phyloP scores from a whole-genome alignment of 2,329 filamentous ascomycete species.

The Seiridium cupressi region DNA sequence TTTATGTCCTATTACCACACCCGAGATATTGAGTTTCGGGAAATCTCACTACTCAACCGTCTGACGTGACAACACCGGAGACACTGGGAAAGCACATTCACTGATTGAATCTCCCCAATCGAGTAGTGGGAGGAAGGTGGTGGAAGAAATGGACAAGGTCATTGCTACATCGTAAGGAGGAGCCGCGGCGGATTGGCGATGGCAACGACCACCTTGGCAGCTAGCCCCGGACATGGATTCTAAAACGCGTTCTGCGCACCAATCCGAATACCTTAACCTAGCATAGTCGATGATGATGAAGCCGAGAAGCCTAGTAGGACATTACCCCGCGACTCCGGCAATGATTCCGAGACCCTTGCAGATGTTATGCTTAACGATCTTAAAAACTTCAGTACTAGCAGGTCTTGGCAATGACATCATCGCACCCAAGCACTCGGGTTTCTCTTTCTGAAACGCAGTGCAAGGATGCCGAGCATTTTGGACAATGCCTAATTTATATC shows the following conservation, averaged over 20 bases:
- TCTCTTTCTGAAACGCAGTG: neutral
- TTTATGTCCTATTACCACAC: neutral
- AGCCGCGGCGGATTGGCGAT: neutral
- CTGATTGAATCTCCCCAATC: no score
- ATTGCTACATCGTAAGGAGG: neutral
- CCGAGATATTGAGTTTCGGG: no score
- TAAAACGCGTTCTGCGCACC: neutral
- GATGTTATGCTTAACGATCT: neutral
- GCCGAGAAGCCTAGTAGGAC: neutral
- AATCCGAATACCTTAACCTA: neutral
- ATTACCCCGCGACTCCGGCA: neutral
- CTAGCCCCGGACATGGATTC: neutral
- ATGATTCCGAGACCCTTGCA: neutral
- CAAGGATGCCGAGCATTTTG: no score
- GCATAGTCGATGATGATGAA: neutral
- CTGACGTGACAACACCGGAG: no score
- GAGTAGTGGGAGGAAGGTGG: no score
- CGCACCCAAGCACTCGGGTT: neutral
- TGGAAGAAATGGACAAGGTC: neutral
- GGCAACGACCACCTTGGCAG: neutral
- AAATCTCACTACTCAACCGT: neutral
- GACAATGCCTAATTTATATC: no score
- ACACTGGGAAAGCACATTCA: no score
- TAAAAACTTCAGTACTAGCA: neutral
- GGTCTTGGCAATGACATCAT: constrained; percentile 4